These are phyloP conservation scores for Arctostaphylos glauca DNA, from an alignment of 148 eudicot species.

Conservation along the genomic window DNA sequence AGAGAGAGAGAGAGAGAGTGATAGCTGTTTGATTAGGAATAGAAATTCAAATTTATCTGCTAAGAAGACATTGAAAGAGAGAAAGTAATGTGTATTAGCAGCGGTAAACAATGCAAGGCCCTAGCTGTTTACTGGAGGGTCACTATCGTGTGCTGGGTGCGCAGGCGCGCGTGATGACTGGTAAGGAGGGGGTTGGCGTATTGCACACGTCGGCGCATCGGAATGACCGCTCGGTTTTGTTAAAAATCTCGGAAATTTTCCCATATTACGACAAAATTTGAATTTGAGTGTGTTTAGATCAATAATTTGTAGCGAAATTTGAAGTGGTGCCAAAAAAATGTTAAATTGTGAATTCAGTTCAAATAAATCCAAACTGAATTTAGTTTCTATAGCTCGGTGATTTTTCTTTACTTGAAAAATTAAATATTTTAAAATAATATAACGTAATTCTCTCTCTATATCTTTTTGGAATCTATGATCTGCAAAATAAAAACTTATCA, in stretches of 20 bases:
- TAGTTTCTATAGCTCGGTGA: too few relatives aligned
- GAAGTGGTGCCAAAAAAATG: too few relatives aligned
- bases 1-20: conserved; percentile 9
- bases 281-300: background rate
- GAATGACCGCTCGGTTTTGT: background rate
- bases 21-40: background rate
- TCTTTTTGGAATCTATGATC: too few relatives aligned
- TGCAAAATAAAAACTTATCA: too few relatives aligned
- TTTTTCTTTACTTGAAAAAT: too few relatives aligned
- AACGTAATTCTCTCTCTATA: too few relatives aligned
- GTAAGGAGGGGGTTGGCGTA: background rate
- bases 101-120: background rate
- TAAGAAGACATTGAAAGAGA: background rate
- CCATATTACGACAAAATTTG: background rate
- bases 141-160: background rate
- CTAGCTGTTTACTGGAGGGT: background rate
- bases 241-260: background rate
- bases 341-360: too few relatives aligned
- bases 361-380: too few relatives aligned
- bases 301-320: too few relatives aligned
- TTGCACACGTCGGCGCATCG: background rate
- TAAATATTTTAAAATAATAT: too few relatives aligned
- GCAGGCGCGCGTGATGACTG: conserved; percentile 3
- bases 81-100: background rate
- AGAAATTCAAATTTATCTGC: background rate